These are phyloP conservation scores for Mortierella hygrophila DNA, from an alignment of 192 early-diverging fungal species.

Conservation along the genomic window DNA sequence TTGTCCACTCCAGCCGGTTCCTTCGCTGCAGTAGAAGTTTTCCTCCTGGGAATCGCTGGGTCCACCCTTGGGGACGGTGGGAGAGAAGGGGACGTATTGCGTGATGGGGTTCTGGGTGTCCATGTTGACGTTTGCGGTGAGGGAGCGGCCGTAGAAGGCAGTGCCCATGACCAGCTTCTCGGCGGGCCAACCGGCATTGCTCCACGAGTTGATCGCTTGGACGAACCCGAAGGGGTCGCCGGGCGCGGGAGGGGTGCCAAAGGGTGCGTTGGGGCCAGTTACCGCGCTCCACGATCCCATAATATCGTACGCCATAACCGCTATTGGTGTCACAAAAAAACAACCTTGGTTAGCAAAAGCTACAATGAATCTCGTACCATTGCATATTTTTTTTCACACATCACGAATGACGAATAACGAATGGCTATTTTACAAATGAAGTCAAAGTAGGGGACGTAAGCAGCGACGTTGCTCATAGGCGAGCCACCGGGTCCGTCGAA, in stretches of 20 bases:
- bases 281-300: slow-evolving; percentile 38
- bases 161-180: slow-evolving; percentile 70
- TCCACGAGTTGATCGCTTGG: slow-evolving; percentile 68
- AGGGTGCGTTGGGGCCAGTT: slow-evolving; percentile 62
- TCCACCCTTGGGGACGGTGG: slow-evolving; percentile 63
- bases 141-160: slow-evolving; percentile 70
- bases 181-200: slow-evolving; percentile 64
- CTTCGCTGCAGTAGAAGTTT: slow-evolving; percentile 64
- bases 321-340: neutral
- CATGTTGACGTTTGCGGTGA: slow-evolving; percentile 37
- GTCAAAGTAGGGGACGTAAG: slow-evolving; percentile 67
- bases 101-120: slow-evolving; percentile 31
- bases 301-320: slow-evolving; percentile 52
- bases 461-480: slow-evolving; percentile 66
- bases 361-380: neutral
- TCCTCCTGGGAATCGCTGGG: slow-evolving; percentile 62
- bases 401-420: slow-evolving; percentile 23
- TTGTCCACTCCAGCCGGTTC: slow-evolving; percentile 59
- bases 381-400: neutral
- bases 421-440: slow-evolving; percentile 72
- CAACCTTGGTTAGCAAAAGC: neutral
- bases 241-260: slow-evolving; percentile 35
- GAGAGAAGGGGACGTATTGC: slow-evolving; percentile 32
- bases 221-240: slow-evolving; percentile 57
- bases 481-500: slow-evolving; percentile 62